A percentile compares a stretch with the other conserved stretches of the same genome.
Evolutionary conservation across 1,139 yeast genomes (phyloP).

Genomic region (Scheffersomyces insectosa): DNA sequence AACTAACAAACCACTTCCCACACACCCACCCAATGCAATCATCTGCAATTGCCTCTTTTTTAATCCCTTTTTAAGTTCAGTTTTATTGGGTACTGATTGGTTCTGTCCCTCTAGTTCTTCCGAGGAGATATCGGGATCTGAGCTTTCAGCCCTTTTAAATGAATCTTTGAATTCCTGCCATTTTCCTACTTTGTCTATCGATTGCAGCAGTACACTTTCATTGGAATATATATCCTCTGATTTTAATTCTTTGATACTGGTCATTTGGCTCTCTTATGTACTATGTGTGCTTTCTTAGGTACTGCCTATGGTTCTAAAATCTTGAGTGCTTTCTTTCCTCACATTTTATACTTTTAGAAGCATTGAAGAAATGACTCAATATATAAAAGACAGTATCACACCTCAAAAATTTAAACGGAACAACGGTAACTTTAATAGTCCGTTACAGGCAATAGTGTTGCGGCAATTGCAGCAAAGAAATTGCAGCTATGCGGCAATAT

Average conservation of each 20-base stretch:
- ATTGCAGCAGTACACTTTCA: background rate
- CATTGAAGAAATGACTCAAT: too few species aligned
- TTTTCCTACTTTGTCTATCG: slow-evolving; percentile 2
- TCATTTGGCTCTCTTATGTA: too few species aligned
- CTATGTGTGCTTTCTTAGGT: too few species aligned
- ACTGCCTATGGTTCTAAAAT: too few species aligned
- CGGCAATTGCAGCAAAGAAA: too few species aligned
- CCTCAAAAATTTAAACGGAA: too few species aligned
- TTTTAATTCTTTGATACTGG: background rate
- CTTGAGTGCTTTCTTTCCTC: too few species aligned
- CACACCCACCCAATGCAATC: slow-evolving; percentile 43
- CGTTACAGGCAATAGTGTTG: too few species aligned
- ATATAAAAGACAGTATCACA: too few species aligned
- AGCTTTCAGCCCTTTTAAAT: slow-evolving; percentile 29
- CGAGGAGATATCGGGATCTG: slow-evolving; percentile 3
- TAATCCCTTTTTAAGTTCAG: slow-evolving; percentile 27
- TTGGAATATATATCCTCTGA: background rate
- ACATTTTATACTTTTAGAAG: too few species aligned
- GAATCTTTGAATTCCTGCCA: slow-evolving; percentile 35
- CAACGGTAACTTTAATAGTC: too few species aligned
- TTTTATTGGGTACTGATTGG: background rate
- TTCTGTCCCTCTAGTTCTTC: background rate
- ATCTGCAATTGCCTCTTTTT: slow-evolving; percentile 37
- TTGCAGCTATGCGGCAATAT: too few species aligned
- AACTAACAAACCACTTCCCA: slow-evolving; percentile 38